These are phyloP conservation scores for Trichocomaceae sp. DNA, from an alignment of 2,329 filamentous ascomycete genomes.

Conservation along the genomic window DNA sequence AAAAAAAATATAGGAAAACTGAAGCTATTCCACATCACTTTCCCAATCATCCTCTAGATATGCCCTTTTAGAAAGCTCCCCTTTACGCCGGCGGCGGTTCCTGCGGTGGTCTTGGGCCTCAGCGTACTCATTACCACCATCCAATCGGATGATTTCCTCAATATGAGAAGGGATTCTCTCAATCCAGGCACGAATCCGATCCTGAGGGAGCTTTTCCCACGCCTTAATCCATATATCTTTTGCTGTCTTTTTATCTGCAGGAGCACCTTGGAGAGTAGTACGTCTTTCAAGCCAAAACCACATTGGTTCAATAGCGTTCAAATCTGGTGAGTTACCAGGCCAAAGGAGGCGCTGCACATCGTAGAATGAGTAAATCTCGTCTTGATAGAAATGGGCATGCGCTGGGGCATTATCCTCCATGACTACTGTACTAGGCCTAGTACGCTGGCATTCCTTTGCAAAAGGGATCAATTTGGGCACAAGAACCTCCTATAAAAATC, in stretches of 20 bases:
- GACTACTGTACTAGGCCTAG: no score
- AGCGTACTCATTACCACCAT: conserved; percentile 11
- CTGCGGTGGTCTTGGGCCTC: not conserved
- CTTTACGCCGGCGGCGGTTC: not conserved
- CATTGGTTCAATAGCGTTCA: conserved; percentile 3
- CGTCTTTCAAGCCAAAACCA: conserved; percentile 4
- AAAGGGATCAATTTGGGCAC: no score
- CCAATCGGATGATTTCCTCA: conserved; percentile 5
- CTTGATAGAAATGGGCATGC: no score
- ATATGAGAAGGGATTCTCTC: conserved; percentile 8
- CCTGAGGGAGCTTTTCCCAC: not conserved
- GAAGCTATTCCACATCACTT: not conserved
- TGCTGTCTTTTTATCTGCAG: not conserved
- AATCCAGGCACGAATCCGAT: conserved; percentile 10
- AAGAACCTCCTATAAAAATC: no score
- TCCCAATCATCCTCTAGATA: not conserved
- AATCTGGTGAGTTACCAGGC: conserved; percentile 8
- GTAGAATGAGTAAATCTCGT: no score
- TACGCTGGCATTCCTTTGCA: no score
- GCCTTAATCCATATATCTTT: conserved; percentile 3
- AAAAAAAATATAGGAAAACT: not conserved
- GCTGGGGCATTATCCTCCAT: no score
- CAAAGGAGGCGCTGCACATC: conserved; percentile 1
- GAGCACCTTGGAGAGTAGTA: not conserved
- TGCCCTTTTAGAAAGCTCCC: not conserved